These are phyloP conservation scores for Amaranthus hypochondriacus DNA, from an alignment of 148 eudicot genomes.

Conservation along the genomic window DNA sequence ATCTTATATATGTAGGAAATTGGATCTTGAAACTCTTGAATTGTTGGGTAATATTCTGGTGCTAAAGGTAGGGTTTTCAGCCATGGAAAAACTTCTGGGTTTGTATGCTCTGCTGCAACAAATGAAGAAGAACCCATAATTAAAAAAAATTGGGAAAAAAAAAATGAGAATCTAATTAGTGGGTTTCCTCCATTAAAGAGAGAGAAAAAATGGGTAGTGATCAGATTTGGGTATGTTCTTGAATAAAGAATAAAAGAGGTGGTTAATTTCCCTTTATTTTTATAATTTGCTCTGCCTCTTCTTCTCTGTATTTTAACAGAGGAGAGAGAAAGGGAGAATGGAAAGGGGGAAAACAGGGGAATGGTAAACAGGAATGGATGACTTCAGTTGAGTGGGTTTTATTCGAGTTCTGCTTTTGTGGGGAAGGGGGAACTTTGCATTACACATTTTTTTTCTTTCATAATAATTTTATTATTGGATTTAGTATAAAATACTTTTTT, in stretches of 20 bases:
- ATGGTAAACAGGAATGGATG: conserved; percentile 13
- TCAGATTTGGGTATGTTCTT: conserved; percentile 35
- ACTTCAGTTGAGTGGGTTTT: conserved; percentile 15
- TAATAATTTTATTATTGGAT: neutral
- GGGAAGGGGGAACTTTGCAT: neutral
- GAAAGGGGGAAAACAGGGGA: conserved; percentile 24
- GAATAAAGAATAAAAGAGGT: neutral
- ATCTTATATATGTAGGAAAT: conserved; percentile 89
- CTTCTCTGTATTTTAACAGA: conserved; percentile 29
- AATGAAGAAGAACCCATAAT: conserved; percentile 25
- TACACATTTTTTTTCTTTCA: neutral
- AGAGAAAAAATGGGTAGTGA: conserved; percentile 19
- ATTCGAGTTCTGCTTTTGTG: neutral
- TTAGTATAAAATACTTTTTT: neutral
- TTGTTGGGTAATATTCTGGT: conserved; percentile 86
- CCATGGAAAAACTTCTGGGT: conserved; percentile 72
- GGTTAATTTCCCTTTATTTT: neutral
- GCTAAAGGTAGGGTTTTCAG: conserved; percentile 86
- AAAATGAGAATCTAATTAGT: neutral
- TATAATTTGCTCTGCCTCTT: conserved; percentile 24
- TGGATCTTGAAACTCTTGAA: conserved; percentile 92
- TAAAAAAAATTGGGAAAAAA: neutral
- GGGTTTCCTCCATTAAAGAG: conserved; percentile 18
- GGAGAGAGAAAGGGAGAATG: conserved; percentile 18
- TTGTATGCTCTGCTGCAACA: conserved; percentile 35